A percentile compares a stretch with the other conserved stretches of the same genome.
Conservation (phyloP, 2,329 filamentous ascomycete genomes). For the Pestalotiopsis sp. region DNA sequence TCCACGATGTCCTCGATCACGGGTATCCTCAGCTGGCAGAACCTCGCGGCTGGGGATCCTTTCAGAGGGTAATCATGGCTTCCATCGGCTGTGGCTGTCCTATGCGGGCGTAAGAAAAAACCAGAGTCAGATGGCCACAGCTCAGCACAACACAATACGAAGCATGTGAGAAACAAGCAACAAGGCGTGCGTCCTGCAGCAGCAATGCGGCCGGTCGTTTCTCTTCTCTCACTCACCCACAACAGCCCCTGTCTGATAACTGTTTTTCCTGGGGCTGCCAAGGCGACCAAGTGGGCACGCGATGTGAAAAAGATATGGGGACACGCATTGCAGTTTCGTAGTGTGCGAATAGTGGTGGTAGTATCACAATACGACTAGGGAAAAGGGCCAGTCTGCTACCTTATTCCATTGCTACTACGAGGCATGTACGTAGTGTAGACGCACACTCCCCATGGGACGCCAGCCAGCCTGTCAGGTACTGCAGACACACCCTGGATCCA, state of each 20-base stretch:
- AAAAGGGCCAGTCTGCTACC: background rate
- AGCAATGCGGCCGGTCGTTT: background rate
- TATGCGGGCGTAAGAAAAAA: background rate
- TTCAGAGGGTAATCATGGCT: background rate
- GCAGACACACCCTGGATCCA: background rate
- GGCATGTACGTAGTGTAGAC: background rate
- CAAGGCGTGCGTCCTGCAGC: background rate
- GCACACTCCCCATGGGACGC: background rate
- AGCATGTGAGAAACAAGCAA: constrained; percentile 9
- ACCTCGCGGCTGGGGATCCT: background rate
- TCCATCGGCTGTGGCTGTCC: constrained; percentile 1
- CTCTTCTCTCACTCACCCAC: background rate
- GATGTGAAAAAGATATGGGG: constrained; percentile 3
- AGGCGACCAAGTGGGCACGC: constrained; percentile 7
- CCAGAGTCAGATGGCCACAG: background rate
- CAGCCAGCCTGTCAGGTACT: background rate
- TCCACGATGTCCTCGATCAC: background rate
- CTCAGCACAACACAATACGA: background rate
- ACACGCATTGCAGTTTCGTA: constrained; percentile 14
- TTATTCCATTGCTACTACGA: background rate
- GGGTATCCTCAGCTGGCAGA: background rate
- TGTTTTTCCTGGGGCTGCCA: constrained; percentile 12
- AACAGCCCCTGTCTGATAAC: constrained; percentile 9
- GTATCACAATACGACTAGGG: constrained; percentile 9
- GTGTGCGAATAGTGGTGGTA: background rate